Evolutionary conservation across 1,139 yeast species (phyloP).

Genomic region (Debaryomyces psychrophilus): DNA sequence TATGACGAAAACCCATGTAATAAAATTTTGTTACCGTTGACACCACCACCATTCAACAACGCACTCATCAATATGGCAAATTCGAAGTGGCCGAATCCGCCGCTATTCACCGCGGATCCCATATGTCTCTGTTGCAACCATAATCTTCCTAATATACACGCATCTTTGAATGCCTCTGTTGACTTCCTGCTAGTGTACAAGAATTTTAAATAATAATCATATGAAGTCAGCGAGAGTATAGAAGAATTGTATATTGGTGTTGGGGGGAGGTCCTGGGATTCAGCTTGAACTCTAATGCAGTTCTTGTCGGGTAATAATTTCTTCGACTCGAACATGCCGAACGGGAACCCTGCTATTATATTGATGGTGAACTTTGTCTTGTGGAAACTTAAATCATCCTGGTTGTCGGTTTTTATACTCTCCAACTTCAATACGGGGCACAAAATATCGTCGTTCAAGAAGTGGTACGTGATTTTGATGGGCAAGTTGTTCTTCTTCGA

Average conservation of each 20-base stretch:
- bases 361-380: slow-evolving; percentile 75
- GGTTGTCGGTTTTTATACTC: slow-evolving; percentile 51
- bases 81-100: slow-evolving; percentile 94
- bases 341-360: slow-evolving; percentile 72
- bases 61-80: slow-evolving; percentile 82
- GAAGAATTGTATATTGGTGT: slow-evolving; percentile 88
- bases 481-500: slow-evolving; percentile 59
- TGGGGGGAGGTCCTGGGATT: slow-evolving; percentile 57
- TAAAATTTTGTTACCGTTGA: slow-evolving; percentile 71
- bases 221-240: slow-evolving; percentile 66
- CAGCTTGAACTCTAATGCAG: slow-evolving; percentile 71
- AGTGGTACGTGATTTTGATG: slow-evolving; percentile 58
- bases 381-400: slow-evolving; percentile 56
- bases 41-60: slow-evolving; percentile 82
- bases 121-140: slow-evolving; percentile 92
- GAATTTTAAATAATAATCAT: slow-evolving; percentile 70
- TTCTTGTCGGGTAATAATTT: slow-evolving; percentile 79
- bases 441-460: slow-evolving; percentile 65
- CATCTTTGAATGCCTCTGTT: slow-evolving; percentile 85
- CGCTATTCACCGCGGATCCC: slow-evolving; percentile 59
- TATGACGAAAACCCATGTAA: slow-evolving; percentile 89
- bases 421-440: slow-evolving; percentile 65
- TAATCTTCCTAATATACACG: slow-evolving; percentile 80
- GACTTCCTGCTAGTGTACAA: slow-evolving; percentile 75
- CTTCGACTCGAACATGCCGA: slow-evolving; percentile 68